Evolutionary conservation across 257 asterid species (phyloP).

Genomic region (Solanum rostratum): DNA sequence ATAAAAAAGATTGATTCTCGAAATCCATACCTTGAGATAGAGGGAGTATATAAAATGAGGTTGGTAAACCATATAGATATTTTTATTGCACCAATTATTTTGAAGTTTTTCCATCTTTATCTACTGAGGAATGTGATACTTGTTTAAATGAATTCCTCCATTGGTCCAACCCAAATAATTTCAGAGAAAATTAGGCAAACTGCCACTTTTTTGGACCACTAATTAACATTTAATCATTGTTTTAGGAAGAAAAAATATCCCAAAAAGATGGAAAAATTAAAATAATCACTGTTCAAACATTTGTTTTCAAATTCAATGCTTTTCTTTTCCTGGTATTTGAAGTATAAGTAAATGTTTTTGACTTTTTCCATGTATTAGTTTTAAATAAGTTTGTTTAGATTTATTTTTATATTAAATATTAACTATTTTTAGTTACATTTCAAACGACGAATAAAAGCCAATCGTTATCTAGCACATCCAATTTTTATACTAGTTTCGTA

Average conservation of each 20-base stretch:
- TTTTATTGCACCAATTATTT: background rate
- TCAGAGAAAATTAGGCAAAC: background rate
- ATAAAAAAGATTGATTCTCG: background rate
- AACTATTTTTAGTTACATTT: background rate
- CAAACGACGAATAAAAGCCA: background rate
- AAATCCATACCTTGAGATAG: background rate
- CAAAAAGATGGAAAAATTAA: background rate
- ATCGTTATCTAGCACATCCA: background rate
- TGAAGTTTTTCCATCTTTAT: background rate
- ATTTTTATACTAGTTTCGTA: background rate
- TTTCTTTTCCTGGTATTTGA: too few species aligned
- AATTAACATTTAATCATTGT: background rate
- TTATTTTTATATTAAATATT: background rate
- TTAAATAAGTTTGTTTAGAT: background rate
- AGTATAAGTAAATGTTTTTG: too few species aligned
- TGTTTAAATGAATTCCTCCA: background rate
- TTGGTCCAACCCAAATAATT: background rate
- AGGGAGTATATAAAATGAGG: background rate
- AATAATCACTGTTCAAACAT: background rate
- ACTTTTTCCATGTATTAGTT: background rate
- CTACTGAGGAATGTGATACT: background rate
- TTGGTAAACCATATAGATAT: background rate
- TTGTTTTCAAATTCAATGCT: background rate
- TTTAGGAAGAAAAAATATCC: background rate
- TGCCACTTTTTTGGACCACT: background rate